A percentile compares a stretch with the other conserved stretches of the same genome.
Evolutionary conservation across 257 asterid species (phyloP).

Genomic region (Solanum paucissectum): DNA sequence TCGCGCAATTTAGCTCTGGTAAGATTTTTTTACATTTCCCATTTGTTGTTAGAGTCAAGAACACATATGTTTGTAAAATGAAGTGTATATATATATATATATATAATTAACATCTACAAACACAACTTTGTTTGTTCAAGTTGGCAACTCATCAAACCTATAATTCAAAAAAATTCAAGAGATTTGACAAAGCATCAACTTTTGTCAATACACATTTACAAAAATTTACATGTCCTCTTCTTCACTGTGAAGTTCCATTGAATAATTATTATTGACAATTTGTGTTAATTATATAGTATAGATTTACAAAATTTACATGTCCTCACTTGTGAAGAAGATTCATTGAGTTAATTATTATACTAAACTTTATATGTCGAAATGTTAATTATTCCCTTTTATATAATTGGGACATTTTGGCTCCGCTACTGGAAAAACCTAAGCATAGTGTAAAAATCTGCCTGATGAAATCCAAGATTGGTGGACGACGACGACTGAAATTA

Average conservation of each 20-base stretch:
- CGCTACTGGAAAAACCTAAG: constrained; percentile 3
- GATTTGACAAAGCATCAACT: neutral
- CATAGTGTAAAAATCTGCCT: neutral
- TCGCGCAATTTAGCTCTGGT: neutral
- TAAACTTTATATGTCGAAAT: neutral
- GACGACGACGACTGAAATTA: constrained; percentile 33
- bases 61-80: neutral
- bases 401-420: neutral
- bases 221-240: neutral
- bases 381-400: neutral
- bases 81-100: neutral
- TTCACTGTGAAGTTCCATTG: neutral
- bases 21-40: neutral
- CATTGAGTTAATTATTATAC: neutral
- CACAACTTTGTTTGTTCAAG: neutral
- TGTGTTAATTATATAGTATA: neutral
- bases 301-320: neutral
- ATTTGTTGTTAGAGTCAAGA: neutral
- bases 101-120: neutral
- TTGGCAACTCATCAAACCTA: neutral
- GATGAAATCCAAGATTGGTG: constrained; percentile 28
- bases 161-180: neutral
- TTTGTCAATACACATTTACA: neutral
- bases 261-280: neutral
- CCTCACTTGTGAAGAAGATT: neutral